Evolutionary conservation across 257 asterid species (phyloP), one percentile per base, ranked within the genome.

Genomic region (Scutellaria galericulata): DNA sequence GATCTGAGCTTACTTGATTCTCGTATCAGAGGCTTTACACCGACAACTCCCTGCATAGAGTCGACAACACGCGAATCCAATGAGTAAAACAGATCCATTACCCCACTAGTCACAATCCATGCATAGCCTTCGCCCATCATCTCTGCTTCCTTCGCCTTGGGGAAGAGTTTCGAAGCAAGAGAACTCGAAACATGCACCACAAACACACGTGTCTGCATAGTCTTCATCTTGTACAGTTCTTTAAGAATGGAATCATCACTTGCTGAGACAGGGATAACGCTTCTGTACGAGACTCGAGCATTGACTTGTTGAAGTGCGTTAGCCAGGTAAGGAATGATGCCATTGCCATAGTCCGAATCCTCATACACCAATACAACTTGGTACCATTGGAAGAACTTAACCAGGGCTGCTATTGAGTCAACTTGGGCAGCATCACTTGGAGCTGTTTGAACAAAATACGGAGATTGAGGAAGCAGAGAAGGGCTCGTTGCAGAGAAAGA

Each of bases 21-120:
- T 31, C 81, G 82, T 54, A 78, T 58, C 14, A 59, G 40, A 1
- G 88, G 84, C 31, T 70, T 83, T 14, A 87, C 83, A 0, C 90
- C 92, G n/a, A 87, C 3, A 6, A 83, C 90, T 5, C 88, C 90
- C n/a, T 84, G 88, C 85, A 83, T 79, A 9, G 85, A 45, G 7
- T 79, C 83, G 8, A 77, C 68, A 7, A 69, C 55, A 2, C 44
- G 40, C 4, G 77, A 44, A 63, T 68, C 80, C 79, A 73, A 10
- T 4, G 71, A 45, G 53, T 71, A 52, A 45, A 68, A 18, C 9
- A 77, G 58, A 56, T 80, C 78, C 44, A 74, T 79, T 7, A 83
- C 54, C 10, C 66, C 73, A 46, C 75, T 77, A 11, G 86, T 73
- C 6, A 83, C 27, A 20, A 83, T 83, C 90, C 88, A 85, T 5